Conservation (phyloP, 2,329 filamentous ascomycete species). For the Simplicillium sp. region DNA sequence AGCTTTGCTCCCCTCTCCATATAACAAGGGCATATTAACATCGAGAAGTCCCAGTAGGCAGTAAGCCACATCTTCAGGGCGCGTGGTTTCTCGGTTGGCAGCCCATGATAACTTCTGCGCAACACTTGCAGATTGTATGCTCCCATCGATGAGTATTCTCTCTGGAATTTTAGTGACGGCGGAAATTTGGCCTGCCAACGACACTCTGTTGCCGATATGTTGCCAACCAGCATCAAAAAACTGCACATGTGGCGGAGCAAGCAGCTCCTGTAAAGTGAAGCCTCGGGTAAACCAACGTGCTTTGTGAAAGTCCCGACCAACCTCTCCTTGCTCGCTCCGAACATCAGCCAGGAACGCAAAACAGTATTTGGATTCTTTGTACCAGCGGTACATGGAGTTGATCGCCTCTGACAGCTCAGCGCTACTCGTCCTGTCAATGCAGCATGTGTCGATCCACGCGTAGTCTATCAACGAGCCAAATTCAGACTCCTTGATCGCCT, state of each 20-base stretch:
- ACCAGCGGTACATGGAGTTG: constrained; percentile 16
- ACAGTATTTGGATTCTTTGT: constrained; percentile 13
- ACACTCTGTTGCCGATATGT: constrained; percentile 11
- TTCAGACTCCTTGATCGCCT: constrained; percentile 10
- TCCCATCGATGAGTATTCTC: constrained; percentile 4
- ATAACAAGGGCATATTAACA: constrained; percentile 14
- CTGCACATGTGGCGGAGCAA: constrained; percentile 13
- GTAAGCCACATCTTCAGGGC: constrained; percentile 13
- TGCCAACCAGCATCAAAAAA: constrained; percentile 14
- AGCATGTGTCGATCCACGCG: constrained; percentile 19
- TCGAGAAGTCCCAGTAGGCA: constrained; percentile 13
- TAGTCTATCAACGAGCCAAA: constrained; percentile 9
- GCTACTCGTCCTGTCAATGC: constrained; percentile 17
- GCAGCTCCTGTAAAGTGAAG: constrained; percentile 18
- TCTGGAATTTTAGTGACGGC: constrained; percentile 10
- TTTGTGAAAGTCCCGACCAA: constrained; percentile 6
- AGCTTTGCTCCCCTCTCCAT: constrained; percentile 11
- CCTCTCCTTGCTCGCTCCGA: not conserved
- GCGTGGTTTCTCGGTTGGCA: constrained; percentile 8
- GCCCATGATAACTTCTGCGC: constrained; percentile 13
- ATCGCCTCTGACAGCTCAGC: constrained; percentile 17
- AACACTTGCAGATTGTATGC: constrained; percentile 1
- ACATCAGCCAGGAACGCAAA: constrained; percentile 13
- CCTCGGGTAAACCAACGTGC: constrained; percentile 14
- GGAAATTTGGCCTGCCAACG: constrained; percentile 7